Evolutionary conservation across 768 basidiomycete genomes (phyloP), one percentile per base, ranked within the genome.

Genomic region (Jaapia argillacea): DNA sequence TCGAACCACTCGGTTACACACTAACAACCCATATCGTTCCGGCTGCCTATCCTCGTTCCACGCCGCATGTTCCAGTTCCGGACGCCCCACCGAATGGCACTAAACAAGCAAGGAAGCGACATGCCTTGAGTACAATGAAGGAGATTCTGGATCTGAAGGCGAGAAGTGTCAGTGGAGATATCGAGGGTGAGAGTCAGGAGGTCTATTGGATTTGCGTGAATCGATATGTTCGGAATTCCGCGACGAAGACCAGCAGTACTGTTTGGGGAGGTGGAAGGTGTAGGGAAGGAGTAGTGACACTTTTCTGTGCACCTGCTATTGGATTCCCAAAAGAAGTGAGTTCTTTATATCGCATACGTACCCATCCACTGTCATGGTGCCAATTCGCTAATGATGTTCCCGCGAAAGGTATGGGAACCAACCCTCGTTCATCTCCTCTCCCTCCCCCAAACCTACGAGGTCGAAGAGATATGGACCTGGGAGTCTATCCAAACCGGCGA

Each of bases 401-500:
- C n/a, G n/a, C n/a, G n/a, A 20, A 52, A 93, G 88, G 84, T 74
- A 6, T 94, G 85, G 81, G 87, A 93, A 55, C 77, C 85, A 0
- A 70, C 72, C 14, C 48, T 94, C 1, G 58, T 57, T 1, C 50
- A 64, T 26, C 57, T 93, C 5, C 56, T 92, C 2, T 49, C 10
- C 12, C 59, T 7, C 10, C 7, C 37, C 37, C 7, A 12, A 6
- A 6, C 10, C 37, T 45, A 66, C 65, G 22, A 7, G 10, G 50
- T 91, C 58, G 69, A 86, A 65, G 76, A 83, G 43, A 68, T 92
- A 1, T 93, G 89, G 89, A 56, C 75, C 0, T 82, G 86, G 70
- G 92, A 96, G 50, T 74, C 85, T 4, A 71, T 81, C 3, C 81
- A 89, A 46, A 88, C 93, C 47, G 92, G 89, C 1, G 92, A 93